A percentile compares a stretch with the other conserved stretches of the same genome.
phyloP scores from a whole-genome alignment of 306 rosid species.

The Fragaria nilgerrensis region DNA sequence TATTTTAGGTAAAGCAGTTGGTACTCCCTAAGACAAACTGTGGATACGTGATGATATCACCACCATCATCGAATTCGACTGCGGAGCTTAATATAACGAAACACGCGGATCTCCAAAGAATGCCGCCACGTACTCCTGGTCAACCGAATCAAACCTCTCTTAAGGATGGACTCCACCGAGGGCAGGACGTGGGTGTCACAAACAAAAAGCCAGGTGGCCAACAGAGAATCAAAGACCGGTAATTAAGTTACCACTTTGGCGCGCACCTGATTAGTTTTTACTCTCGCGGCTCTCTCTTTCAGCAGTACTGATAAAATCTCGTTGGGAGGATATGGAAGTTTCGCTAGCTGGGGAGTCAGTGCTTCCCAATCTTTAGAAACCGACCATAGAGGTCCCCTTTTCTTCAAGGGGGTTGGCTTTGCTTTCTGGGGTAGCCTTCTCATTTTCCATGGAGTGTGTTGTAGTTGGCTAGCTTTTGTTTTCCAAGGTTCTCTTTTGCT shows the following conservation, averaged over 20 bases:
- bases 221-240: neutral
- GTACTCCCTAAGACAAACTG: neutral
- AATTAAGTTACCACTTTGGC: neutral
- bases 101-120: too few relatives aligned
- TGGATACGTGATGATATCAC: neutral
- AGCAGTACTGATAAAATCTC: neutral
- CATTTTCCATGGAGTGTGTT: conserved; percentile 1
- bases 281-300: neutral
- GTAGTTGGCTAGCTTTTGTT: conserved; percentile 8
- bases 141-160: neutral
- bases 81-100: neutral
- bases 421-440: neutral
- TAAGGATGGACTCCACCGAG: neutral
- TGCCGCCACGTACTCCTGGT: neutral
- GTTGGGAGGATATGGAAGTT: neutral
- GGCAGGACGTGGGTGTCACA: neutral
- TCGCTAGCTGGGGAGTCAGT: neutral
- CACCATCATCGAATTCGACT: neutral
- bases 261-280: neutral
- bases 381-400: neutral
- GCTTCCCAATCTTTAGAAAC: neutral
- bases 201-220: neutral
- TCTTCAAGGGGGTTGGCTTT: neutral
- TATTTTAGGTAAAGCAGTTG: neutral
- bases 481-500: neutral